Base-by-base conservation (phyloP, 140 eudicot genomes). In the Anethum foeniculum region DNA sequence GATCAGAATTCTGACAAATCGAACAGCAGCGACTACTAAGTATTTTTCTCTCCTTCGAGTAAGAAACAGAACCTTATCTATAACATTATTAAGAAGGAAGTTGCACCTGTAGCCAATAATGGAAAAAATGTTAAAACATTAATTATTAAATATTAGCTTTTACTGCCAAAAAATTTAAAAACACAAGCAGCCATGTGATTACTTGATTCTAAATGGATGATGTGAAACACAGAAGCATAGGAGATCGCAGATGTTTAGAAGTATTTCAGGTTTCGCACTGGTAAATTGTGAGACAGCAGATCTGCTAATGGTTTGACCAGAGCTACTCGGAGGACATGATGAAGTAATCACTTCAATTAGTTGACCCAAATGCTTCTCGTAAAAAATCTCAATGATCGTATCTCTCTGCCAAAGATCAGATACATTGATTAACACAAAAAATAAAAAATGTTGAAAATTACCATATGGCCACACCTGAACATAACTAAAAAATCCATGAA, bases 141-240 rank as follows among this genome's bases (percentile, higher is more conserved):
- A 65, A 67, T 73, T 27, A 47, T 54, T 32, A 65, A 67, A 67
- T 27, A 44, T 44, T 64, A 69, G 21, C 48, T 30, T 18, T 30
- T 62, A 27, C 15, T 25, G 36, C 71, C 15, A 64, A 16, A 56
- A 12, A 49, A 21, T 43, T 68, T 19, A 23, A 71, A 54, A 32
- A 77, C 74, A 67, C 41, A 30, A 62, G 69, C 71, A 83, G 75
- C 43, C 36, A 82, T 69, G 72, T 74, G 74, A 25, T 88, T 96
- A 96, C 99, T 96, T 96, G 91, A 96, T 93, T 85, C 94, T 88
- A 68, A 79, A 88, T 51, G 97, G 97, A 87, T 96, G 99, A 58
- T 93, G 97, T 86, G 86, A 82, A 83, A 96, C 93, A 48, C 99
- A 96, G 81, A 93, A 96, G 86, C 99, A 91, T 58, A 96, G 86